phyloP scores from a whole-genome alignment of 2,329 filamentous ascomycete genomes.

The Fonsecaea multimorphosa region DNA sequence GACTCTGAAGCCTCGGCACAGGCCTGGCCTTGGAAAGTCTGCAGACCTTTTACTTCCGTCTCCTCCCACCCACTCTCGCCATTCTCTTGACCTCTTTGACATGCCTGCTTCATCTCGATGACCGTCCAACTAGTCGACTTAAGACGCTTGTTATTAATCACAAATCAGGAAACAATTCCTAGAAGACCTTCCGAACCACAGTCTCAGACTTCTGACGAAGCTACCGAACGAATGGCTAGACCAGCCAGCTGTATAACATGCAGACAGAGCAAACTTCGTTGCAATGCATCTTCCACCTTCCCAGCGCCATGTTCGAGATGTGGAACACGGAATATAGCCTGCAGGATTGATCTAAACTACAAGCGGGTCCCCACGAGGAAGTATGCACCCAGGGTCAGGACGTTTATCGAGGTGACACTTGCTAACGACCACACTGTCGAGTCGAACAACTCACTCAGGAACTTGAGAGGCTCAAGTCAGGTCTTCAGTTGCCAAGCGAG shows the following conservation, averaged over 20 bases:
- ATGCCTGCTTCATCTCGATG: no score
- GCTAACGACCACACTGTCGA: slow-evolving; percentile 35
- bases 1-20: no score
- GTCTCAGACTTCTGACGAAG: background rate
- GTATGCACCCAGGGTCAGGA: slow-evolving; percentile 34
- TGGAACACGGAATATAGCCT: background rate
- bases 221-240: background rate
- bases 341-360: slow-evolving; percentile 2
- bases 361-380: slow-evolving; percentile 2
- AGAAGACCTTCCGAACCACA: no score
- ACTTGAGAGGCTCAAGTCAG: background rate
- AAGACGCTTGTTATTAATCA: no score
- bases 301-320: slow-evolving; percentile 4
- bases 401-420: slow-evolving; percentile 22
- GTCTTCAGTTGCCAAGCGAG: background rate
- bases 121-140: no score
- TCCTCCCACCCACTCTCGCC: no score
- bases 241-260: background rate
- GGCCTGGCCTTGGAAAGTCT: no score
- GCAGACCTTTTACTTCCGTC: no score
- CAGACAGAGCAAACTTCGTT: background rate
- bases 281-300: slow-evolving; percentile 6
- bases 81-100: no score
- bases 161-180: no score
- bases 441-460: slow-evolving; percentile 2